A percentile compares a stretch with the other conserved stretches of the same genome.
phyloP scores from a whole-genome alignment of 768 basidiomycete genomes.

The Dendrothele bispora region DNA sequence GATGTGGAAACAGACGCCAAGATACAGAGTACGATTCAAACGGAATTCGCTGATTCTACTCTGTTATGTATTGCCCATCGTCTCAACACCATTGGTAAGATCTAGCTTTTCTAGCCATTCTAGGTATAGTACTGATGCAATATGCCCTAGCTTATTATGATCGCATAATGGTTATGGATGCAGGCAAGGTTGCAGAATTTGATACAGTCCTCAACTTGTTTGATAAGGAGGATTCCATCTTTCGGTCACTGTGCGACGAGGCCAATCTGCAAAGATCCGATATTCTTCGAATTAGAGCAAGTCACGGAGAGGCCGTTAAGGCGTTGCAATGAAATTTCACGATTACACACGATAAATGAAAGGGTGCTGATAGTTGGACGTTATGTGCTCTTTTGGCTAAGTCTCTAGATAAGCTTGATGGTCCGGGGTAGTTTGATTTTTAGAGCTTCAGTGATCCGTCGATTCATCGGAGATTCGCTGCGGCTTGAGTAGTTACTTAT shows the following conservation, averaged over 20 bases:
- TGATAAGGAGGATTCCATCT: constrained; percentile 61
- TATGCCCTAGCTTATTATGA: constrained; percentile 55
- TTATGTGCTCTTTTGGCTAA: too few relatives aligned
- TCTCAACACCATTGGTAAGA: constrained; percentile 55
- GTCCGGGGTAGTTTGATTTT: too few relatives aligned
- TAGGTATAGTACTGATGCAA: constrained; percentile 1
- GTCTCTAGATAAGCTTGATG: too few relatives aligned
- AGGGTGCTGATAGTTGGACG: too few relatives aligned
- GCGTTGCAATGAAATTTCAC: too few relatives aligned
- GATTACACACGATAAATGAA: too few relatives aligned
- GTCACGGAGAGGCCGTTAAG: too few relatives aligned
- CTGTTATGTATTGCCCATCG: constrained; percentile 60
- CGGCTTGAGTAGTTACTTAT: too few relatives aligned
- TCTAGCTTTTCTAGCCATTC: background rate
- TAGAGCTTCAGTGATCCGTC: too few relatives aligned
- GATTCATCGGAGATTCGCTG: too few relatives aligned
- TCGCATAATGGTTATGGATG: constrained; percentile 71
- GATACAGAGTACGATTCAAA: constrained; percentile 63
- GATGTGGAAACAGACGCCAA: constrained; percentile 65
- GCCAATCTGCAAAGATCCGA: constrained; percentile 60
- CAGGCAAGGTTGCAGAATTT: constrained; percentile 68
- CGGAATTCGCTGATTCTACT: constrained; percentile 55
- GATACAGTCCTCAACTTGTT: constrained; percentile 72
- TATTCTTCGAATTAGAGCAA: constrained; percentile 52
- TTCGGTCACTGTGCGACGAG: constrained; percentile 70